A percentile compares a stretch with the other conserved stretches of the same genome.
Conservation (phyloP, 345 rosid species). For the Arabidopsis suecica region DNA sequence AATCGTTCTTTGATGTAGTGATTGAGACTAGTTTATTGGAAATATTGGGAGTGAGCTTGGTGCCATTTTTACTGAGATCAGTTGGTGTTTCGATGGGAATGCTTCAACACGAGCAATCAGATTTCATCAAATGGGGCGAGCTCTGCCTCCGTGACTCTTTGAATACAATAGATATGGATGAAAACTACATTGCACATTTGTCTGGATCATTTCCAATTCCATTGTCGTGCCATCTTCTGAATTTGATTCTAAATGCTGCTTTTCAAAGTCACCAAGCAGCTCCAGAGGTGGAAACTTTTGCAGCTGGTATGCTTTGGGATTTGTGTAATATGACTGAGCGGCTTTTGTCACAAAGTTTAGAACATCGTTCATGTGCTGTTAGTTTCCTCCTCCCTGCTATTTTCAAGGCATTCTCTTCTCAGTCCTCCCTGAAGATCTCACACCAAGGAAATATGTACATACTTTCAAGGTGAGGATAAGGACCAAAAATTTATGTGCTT, state of each 20-base stretch:
- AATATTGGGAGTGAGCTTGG: conserved; percentile 63
- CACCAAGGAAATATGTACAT: conserved; percentile 45
- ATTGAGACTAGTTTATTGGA: conserved; percentile 61
- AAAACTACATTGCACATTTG: conserved; percentile 41
- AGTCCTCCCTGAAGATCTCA: conserved; percentile 48
- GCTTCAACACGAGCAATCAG: conserved; percentile 54
- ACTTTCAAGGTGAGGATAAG: conserved; percentile 63
- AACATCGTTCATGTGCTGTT: conserved; percentile 80
- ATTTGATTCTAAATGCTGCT: conserved; percentile 62
- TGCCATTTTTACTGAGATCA: conserved; percentile 75
- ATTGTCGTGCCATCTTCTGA: conserved; percentile 67
- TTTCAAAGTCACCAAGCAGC: conserved; percentile 48
- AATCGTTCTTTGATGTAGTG: conserved; percentile 69
- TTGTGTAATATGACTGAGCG: conserved; percentile 67
- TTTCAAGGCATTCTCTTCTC: conserved; percentile 64
- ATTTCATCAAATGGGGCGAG: conserved; percentile 52
- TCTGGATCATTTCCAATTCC: conserved; percentile 59
- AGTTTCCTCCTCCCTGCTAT: conserved; percentile 72
- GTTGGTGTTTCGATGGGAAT: conserved; percentile 58
- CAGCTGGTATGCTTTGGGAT: conserved; percentile 67
- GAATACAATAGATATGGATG: conserved; percentile 33
- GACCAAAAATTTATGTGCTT: conserved; percentile 1
- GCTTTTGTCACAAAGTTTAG: conserved; percentile 66
- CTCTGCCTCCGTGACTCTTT: conserved; percentile 39
- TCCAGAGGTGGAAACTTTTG: conserved; percentile 50